phyloP scores from a whole-genome alignment of 2,329 filamentous ascomycete genomes.

The Onygenales sp. region DNA sequence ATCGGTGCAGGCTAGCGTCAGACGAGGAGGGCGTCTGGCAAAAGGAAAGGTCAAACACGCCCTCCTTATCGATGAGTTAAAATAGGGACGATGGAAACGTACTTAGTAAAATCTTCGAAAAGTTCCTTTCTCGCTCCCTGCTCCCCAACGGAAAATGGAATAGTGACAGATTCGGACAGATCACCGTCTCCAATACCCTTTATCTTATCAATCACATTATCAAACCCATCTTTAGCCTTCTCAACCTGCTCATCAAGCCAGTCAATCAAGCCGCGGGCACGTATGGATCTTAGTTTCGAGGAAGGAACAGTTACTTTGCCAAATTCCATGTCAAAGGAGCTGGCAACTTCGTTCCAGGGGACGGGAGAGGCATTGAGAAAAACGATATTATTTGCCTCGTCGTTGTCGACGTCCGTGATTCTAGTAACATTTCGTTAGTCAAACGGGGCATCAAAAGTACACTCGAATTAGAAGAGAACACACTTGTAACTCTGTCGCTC shows the following conservation, averaged over 20 bases:
- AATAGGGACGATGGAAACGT: slow-evolving; percentile 1
- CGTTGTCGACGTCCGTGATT: slow-evolving; percentile 14
- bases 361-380: slow-evolving; percentile 12
- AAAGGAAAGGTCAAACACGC: background rate
- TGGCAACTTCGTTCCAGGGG: slow-evolving; percentile 15
- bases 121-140: slow-evolving; percentile 12
- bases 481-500: slow-evolving; percentile 21
- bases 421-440: slow-evolving; percentile 1
- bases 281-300: background rate
- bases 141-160: slow-evolving; percentile 14
- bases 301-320: slow-evolving; percentile 10
- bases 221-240: slow-evolving; percentile 7
- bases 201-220: slow-evolving; percentile 9
- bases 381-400: slow-evolving; percentile 9
- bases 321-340: slow-evolving; percentile 17
- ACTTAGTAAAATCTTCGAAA: slow-evolving; percentile 12
- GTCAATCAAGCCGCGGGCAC: slow-evolving; percentile 1
- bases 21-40: slow-evolving; percentile 5
- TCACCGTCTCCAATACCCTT: slow-evolving; percentile 7
- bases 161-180: slow-evolving; percentile 11
- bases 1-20: slow-evolving; percentile 17
- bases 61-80: background rate
- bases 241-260: slow-evolving; percentile 1
- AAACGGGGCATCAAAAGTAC: background rate
- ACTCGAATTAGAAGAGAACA: background rate